Evolutionary conservation across 108 stramenopile genomes (phyloP).

Genomic region (Parmales sp.): DNA sequence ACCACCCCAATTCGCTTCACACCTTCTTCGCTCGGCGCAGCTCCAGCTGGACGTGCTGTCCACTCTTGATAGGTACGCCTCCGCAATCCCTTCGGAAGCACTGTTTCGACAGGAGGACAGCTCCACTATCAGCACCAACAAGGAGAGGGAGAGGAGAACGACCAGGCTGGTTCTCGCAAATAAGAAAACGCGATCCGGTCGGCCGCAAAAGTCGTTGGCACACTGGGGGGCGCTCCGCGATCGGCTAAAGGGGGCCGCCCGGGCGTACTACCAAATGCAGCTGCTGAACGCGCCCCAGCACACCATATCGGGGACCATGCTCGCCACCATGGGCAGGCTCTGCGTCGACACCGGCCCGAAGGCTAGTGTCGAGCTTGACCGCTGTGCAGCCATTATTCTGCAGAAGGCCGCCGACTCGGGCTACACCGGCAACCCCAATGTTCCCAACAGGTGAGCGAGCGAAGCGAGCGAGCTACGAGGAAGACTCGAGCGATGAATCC

Average conservation of each 20-base stretch:
- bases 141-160: neutral
- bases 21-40: too few relatives aligned
- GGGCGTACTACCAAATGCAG: constrained; percentile 1
- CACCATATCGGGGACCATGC: neutral
- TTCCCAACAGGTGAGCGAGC: neutral
- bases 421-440: neutral
- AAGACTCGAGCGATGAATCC: too few relatives aligned
- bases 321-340: constrained; percentile 5
- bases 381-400: constrained; percentile 5
- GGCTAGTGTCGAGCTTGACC: neutral
- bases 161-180: neutral
- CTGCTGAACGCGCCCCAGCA: neutral
- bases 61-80: neutral
- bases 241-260: neutral
- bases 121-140: neutral
- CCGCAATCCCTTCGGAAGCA: neutral
- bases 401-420: constrained; percentile 2
- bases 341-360: neutral
- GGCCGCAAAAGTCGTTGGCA: neutral
- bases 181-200: neutral
- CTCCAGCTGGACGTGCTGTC: neutral
- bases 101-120: neutral
- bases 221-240: neutral
- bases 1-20: too few relatives aligned
- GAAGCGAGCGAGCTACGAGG: too few relatives aligned